These are phyloP conservation scores for Salix udensis DNA, from an alignment of 345 rosid genomes.

Conservation along the genomic window DNA sequence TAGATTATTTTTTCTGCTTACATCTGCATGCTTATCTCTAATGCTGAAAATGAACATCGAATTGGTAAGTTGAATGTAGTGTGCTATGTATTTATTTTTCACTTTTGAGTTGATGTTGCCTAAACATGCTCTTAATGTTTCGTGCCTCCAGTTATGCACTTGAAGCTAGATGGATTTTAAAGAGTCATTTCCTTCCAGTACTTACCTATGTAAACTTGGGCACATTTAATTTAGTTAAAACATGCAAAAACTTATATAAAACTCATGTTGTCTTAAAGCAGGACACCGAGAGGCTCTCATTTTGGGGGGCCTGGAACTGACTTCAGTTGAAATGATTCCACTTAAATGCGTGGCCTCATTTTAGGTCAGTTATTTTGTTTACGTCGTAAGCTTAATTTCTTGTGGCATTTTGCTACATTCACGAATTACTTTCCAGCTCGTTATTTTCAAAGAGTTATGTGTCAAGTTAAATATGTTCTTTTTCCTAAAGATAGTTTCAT, in stretches of 20 bases:
- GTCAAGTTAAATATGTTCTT: slow-evolving; percentile 32
- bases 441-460: slow-evolving; percentile 32
- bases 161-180: slow-evolving; percentile 41
- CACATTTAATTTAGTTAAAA: slow-evolving; percentile 55
- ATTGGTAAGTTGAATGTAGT: slow-evolving; percentile 30
- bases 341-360: slow-evolving; percentile 98
- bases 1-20: not conserved
- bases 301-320: slow-evolving; percentile 95
- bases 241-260: slow-evolving; percentile 75
- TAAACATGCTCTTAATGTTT: slow-evolving; percentile 22
- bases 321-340: slow-evolving; percentile 96
- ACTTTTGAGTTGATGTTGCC: slow-evolving; percentile 22
- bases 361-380: slow-evolving; percentile 98
- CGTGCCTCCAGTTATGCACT: slow-evolving; percentile 42
- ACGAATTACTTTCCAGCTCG: slow-evolving; percentile 46
- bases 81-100: not conserved
- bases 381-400: slow-evolving; percentile 52
- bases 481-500: slow-evolving; percentile 22
- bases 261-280: slow-evolving; percentile 99
- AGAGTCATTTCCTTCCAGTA: slow-evolving; percentile 60
- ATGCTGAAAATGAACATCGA: not conserved
- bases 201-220: slow-evolving; percentile 62
- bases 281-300: slow-evolving; percentile 96
- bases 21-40: not conserved
- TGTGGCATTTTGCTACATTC: slow-evolving; percentile 61